Conservation (phyloP, 768 basidiomycete species). For the Artomyces pyxidatus region DNA sequence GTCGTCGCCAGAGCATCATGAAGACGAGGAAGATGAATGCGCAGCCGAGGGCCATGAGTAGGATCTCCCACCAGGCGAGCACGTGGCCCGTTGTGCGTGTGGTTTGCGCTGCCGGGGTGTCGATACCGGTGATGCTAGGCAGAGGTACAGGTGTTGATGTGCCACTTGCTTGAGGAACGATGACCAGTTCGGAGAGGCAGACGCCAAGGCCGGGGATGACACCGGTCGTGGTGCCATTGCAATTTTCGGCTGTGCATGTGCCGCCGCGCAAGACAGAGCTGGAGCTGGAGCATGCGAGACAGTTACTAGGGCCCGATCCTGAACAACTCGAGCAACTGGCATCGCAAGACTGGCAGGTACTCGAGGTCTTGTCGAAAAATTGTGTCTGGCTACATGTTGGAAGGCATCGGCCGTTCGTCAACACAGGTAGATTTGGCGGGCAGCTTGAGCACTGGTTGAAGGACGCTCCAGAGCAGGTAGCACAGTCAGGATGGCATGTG, state of each 20-base stretch:
- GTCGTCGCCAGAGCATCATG: conserved; percentile 62
- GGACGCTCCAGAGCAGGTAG: conserved; percentile 67
- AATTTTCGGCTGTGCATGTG: conserved; percentile 54
- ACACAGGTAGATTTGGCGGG: conserved; percentile 57
- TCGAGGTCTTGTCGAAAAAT: conserved; percentile 60
- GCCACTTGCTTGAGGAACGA: conserved; percentile 38
- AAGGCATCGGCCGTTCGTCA: conserved; percentile 68
- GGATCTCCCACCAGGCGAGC: conserved; percentile 77
- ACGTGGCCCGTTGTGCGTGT: conserved; percentile 19
- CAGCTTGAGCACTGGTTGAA: conserved; percentile 79
- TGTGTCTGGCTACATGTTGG: conserved; percentile 66
- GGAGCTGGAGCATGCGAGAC: conserved; percentile 65
- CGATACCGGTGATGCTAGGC: conserved; percentile 50
- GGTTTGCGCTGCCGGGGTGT: conserved; percentile 39
- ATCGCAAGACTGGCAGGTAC: conserved; percentile 66
- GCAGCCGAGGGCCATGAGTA: conserved; percentile 76
- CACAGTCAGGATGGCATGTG: conserved; percentile 81
- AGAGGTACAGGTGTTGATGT: conserved; percentile 34
- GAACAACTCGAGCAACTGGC: conserved; percentile 73
- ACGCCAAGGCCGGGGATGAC: conserved; percentile 67
- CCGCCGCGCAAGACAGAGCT: conserved; percentile 57
- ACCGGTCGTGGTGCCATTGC: conserved; percentile 37
- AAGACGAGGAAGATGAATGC: conserved; percentile 68
- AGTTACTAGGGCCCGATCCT: conserved; percentile 55
- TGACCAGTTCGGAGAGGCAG: conserved; percentile 71